Evolutionary conservation across 208 protist genomes (phyloP).

Genomic region (Hexamita inflata): DNA sequence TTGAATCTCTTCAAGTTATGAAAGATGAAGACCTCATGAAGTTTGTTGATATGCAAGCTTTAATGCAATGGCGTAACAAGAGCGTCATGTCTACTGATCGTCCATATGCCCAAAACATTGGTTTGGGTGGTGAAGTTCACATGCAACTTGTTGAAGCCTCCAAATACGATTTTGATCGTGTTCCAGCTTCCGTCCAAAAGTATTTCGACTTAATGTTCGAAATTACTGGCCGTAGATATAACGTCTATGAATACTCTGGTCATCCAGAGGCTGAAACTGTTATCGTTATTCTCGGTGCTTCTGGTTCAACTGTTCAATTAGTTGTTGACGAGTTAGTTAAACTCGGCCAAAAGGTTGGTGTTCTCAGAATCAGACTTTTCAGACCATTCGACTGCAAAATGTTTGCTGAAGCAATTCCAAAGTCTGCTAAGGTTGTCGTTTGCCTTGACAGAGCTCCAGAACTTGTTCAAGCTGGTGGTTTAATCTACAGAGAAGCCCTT

Average conservation of each 20-base stretch:
- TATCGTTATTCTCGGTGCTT: slow-evolving; percentile 50
- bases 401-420: slow-evolving; percentile 49
- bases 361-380: slow-evolving; percentile 56
- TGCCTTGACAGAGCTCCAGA: slow-evolving; percentile 57
- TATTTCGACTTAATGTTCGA: slow-evolving; percentile 42
- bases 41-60: slow-evolving; percentile 25
- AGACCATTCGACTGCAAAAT: slow-evolving; percentile 47
- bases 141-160: slow-evolving; percentile 50
- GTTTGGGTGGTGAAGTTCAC: slow-evolving; percentile 49
- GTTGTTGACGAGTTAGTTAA: slow-evolving; percentile 39
- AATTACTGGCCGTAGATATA: slow-evolving; percentile 49
- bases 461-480: slow-evolving; percentile 45
- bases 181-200: slow-evolving; percentile 47
- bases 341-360: slow-evolving; percentile 50
- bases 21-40: slow-evolving; percentile 29
- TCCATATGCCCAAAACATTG: slow-evolving; percentile 46
- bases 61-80: slow-evolving; percentile 34
- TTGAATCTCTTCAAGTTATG: slow-evolving; percentile 43
- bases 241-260: slow-evolving; percentile 55
- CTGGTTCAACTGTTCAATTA: slow-evolving; percentile 36
- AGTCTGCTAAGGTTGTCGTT: slow-evolving; percentile 45
- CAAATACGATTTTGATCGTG: slow-evolving; percentile 44
- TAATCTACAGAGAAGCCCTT: slow-evolving; percentile 56
- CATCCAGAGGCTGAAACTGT: slow-evolving; percentile 47
- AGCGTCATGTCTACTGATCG: slow-evolving; percentile 46